These are phyloP conservation scores for Ajuga chamaepitys DNA, from an alignment of 257 asterid genomes.

Conservation along the genomic window DNA sequence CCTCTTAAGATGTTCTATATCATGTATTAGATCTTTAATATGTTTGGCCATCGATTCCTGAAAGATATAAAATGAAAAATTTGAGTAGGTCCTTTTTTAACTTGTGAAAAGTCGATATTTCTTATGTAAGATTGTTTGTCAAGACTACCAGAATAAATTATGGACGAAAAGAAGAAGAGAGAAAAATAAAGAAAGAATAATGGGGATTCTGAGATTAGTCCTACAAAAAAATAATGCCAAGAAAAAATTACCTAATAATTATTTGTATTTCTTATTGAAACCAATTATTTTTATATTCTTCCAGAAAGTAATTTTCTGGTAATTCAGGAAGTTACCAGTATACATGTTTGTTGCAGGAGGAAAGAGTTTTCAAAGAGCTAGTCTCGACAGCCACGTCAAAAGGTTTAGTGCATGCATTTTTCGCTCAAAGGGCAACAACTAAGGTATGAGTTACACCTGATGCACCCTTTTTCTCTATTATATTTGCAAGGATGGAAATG, in stretches of 20 bases:
- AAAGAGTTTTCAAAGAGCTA: constrained; percentile 50
- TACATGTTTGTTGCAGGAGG: constrained; percentile 48
- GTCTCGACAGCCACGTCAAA: constrained; percentile 60
- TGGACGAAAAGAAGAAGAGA: not conserved
- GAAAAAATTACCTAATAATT: not conserved
- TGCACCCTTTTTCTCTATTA: not conserved
- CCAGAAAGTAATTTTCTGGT: not conserved
- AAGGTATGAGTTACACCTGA: constrained; percentile 45
- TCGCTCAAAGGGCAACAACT: constrained; percentile 73
- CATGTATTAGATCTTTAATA: not conserved
- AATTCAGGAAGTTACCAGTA: constrained; percentile 6
- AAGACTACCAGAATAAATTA: not conserved
- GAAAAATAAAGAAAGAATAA: not conserved
- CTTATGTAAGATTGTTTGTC: not conserved
- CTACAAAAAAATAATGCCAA: not conserved
- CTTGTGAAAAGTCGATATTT: not conserved
- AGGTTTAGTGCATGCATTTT: constrained; percentile 90
- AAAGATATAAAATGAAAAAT: not conserved
- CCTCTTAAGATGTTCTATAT: not conserved
- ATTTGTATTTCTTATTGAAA: not conserved
- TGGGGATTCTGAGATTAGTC: not conserved
- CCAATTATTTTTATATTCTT: too few relatives aligned
- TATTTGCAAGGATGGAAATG: not conserved
- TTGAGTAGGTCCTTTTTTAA: not conserved
- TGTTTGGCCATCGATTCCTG: constrained; percentile 8